A percentile compares a stretch with the other conserved stretches of the same genome.
These are phyloP conservation scores for Dactylis glomerata DNA, from an alignment of 176 grass and related monocot species.

Conservation along the genomic window DNA sequence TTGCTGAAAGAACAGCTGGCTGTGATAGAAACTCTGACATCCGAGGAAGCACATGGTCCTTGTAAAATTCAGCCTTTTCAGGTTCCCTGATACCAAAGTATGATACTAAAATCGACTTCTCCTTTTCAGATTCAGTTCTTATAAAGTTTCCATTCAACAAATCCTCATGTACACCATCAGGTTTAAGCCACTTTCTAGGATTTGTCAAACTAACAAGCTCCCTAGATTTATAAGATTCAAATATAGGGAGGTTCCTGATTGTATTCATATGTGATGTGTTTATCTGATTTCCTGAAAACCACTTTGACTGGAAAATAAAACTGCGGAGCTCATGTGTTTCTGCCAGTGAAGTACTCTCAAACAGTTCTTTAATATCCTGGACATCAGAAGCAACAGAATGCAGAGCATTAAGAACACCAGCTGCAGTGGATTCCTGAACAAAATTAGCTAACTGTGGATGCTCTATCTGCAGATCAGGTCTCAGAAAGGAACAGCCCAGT, in stretches of 20 bases:
- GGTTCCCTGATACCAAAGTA: slow-evolving; percentile 77
- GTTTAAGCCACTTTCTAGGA: slow-evolving; percentile 93
- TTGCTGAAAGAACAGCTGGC: slow-evolving; percentile 71
- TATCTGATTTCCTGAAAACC: slow-evolving; percentile 84
- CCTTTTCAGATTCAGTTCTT: slow-evolving; percentile 78
- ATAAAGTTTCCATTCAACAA: slow-evolving; percentile 87
- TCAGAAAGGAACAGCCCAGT: slow-evolving; percentile 78
- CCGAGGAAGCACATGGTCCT: slow-evolving; percentile 75
- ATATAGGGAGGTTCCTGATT: slow-evolving; percentile 83
- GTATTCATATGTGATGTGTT: slow-evolving; percentile 52
- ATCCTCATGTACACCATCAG: slow-evolving; percentile 80
- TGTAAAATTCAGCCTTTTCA: slow-evolving; percentile 88
- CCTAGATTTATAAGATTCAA: slow-evolving; percentile 94
- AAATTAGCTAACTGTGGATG: slow-evolving; percentile 74
- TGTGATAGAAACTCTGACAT: slow-evolving; percentile 86
- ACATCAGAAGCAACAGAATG: slow-evolving; percentile 58
- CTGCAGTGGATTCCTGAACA: slow-evolving; percentile 81
- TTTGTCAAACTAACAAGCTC: slow-evolving; percentile 64
- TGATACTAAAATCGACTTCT: slow-evolving; percentile 75
- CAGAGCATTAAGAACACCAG: slow-evolving; percentile 86
- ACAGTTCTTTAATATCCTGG: slow-evolving; percentile 56
- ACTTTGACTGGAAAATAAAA: slow-evolving; percentile 98
- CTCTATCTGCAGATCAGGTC: slow-evolving; percentile 72
- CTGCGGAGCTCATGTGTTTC: slow-evolving; percentile 85
- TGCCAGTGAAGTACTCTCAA: slow-evolving; percentile 56